A percentile compares a stretch with the other conserved stretches of the same genome.
Conservation (phyloP, 768 basidiomycete genomes). For the Lactifluus volemus region DNA sequence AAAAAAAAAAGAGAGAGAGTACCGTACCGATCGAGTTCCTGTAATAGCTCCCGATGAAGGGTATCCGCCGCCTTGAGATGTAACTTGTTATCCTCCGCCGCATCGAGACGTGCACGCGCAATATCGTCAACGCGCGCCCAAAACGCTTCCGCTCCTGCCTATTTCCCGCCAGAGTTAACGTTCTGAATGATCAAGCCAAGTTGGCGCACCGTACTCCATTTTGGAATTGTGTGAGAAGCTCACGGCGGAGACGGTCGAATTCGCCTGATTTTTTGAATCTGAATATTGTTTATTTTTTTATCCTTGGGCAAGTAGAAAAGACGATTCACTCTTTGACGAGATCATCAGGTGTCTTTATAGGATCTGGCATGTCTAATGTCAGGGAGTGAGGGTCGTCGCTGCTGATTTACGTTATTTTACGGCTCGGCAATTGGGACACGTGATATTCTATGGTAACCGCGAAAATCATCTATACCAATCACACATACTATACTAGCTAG, state of each 20-base stretch:
- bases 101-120: slow-evolving; percentile 41
- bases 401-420: too few relatives aligned
- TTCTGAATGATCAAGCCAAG: not conserved
- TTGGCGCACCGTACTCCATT: slow-evolving; percentile 36
- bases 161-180: not conserved
- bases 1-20: too few relatives aligned
- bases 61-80: slow-evolving; percentile 40
- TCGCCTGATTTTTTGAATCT: slow-evolving; percentile 75
- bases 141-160: slow-evolving; percentile 42
- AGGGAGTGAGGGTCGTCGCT: too few relatives aligned
- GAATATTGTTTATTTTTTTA: not conserved
- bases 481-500: slow-evolving; percentile 10
- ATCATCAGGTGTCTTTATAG: slow-evolving; percentile 16
- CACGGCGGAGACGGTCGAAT: slow-evolving; percentile 59
- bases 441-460: not conserved
- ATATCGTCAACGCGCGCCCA: slow-evolving; percentile 50
- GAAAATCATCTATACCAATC: slow-evolving; percentile 9
- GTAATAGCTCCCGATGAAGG: slow-evolving; percentile 49
- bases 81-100: slow-evolving; percentile 36
- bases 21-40: slow-evolving; percentile 59
- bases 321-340: slow-evolving; percentile 12
- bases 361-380: slow-evolving; percentile 2
- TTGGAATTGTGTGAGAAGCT: slow-evolving; percentile 52
- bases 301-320: not conserved
- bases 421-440: not conserved